Percentiles rank a stretch among this genome's conserved stretches.
Evolutionary conservation across 2,329 filamentous ascomycete species (phyloP).

Genomic region (Sclerotinia trifoliorum): DNA sequence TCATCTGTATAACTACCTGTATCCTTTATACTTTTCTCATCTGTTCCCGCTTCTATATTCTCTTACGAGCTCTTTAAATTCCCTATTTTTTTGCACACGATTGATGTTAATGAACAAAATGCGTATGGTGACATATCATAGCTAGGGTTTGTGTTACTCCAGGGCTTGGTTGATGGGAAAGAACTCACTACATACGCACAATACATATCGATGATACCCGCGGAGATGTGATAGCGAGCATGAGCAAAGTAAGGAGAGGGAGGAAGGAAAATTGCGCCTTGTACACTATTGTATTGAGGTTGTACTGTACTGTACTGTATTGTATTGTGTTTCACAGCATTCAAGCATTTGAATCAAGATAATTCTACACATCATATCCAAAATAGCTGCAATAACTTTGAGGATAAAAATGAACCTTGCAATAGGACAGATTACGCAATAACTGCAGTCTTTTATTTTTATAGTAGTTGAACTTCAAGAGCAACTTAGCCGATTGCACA

Average conservation of each 20-base stretch:
- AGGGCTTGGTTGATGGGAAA: slow-evolving; percentile 2
- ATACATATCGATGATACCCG: slow-evolving; percentile 19
- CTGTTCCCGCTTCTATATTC: background rate
- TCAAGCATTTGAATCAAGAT: slow-evolving; percentile 9
- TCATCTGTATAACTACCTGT: slow-evolving; percentile 12
- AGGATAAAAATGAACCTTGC: background rate
- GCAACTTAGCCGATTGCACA: background rate
- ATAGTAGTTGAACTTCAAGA: background rate
- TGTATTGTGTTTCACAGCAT: slow-evolving; percentile 7
- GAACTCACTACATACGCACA: slow-evolving; percentile 10
- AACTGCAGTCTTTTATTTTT: background rate
- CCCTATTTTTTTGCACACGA: slow-evolving; percentile 2
- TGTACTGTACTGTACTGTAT: slow-evolving; percentile 1
- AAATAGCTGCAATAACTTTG: background rate
- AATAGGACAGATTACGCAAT: no score
- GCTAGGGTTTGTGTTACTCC: background rate
- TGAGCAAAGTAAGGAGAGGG: background rate
- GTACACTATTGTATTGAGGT: slow-evolving; percentile 16
- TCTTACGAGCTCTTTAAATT: background rate
- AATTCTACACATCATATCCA: background rate
- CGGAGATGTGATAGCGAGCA: background rate
- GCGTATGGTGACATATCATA: slow-evolving; percentile 15
- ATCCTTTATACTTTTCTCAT: background rate
- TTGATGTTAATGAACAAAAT: slow-evolving; percentile 18
- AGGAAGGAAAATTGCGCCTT: background rate